Evolutionary conservation across 768 basidiomycete genomes (phyloP).

Genomic region (Boletus vinaceobasis): DNA sequence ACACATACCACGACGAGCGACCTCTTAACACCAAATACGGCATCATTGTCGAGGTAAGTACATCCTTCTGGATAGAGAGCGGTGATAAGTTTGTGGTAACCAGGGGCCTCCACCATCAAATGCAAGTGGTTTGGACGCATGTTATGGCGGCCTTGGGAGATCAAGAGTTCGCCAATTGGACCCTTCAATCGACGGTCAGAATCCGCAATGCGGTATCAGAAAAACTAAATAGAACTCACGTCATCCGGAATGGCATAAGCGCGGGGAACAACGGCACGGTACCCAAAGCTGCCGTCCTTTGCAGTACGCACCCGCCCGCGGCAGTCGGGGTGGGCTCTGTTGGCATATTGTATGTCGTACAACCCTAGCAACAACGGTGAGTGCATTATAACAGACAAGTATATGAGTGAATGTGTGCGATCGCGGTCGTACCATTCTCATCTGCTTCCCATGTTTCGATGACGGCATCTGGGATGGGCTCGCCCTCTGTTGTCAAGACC

Average conservation of each 20-base stretch:
- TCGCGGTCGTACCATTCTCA: constrained; percentile 42
- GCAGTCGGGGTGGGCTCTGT: constrained; percentile 63
- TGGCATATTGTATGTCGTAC: constrained; percentile 52
- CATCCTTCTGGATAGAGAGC: constrained; percentile 75
- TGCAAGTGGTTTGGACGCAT: constrained; percentile 82
- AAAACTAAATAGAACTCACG: constrained; percentile 29
- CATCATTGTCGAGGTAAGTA: constrained; percentile 61
- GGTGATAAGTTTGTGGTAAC: constrained; percentile 69
- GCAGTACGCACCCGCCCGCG: constrained; percentile 60
- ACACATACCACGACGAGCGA: constrained; percentile 69
- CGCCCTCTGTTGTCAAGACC: constrained; percentile 55
- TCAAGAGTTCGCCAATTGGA: constrained; percentile 63
- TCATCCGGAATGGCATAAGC: constrained; percentile 78
- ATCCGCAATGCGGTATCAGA: constrained; percentile 1
- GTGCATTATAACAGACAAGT: neutral
- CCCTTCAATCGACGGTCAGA: constrained; percentile 40
- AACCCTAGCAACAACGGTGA: constrained; percentile 11
- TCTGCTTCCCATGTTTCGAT: constrained; percentile 90
- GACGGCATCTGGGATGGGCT: constrained; percentile 58
- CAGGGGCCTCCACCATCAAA: constrained; percentile 65
- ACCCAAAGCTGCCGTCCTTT: constrained; percentile 63
- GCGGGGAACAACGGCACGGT: constrained; percentile 65
- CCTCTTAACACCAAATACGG: constrained; percentile 79
- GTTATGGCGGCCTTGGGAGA: constrained; percentile 59
- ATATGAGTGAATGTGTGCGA: constrained; percentile 26